Base-by-base conservation (phyloP, 176 grass and related monocot genomes). In the Oryza brachyantha region DNA sequence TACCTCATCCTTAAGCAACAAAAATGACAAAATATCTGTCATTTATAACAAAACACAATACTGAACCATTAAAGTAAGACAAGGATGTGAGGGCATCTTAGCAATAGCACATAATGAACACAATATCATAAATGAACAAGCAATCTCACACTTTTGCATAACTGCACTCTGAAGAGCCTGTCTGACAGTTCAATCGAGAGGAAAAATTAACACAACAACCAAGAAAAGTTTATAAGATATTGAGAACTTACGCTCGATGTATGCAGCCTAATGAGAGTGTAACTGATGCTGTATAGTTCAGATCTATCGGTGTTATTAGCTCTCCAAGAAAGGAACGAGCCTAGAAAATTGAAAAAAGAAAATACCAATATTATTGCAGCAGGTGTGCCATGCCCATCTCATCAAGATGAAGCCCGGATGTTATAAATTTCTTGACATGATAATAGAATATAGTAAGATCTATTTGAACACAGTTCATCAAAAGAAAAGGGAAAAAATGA, bases 191-290 rank as follows among this genome's bases (percentile, higher is more conserved):
- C 12, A 2, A 68, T 5, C 62, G 66, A 64, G 34, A 54, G 21
- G 35, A 68, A 61, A 64, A 75, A 80, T 25, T 61, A 79, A 63
- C 50, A n/a, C n/a, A n/a, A 58, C 29, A 78, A 64, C 25, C 73
- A 76, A 57, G 19, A 72, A n/a, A 50, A 63, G 21, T 3, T 69
- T 70, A 48, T 58, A 3, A 31, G 12, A 52, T 46, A 62, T n/a
- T n/a, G 36, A 0, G 73, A 72, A 52, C 78, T 83, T 63, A 94
- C 94, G 82, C 92, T 28, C 85, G 80, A 89, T 98, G 92, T 59
- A 98, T 98, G 88, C 92, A 98, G 62, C 95, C 95, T 32, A 98
- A 75, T 26, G 95, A 92, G 79, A 98, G 84, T 71, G 85, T 90
- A 92, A 98, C 78, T 0, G 89, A 92, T 86, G 89, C 81, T 77